phyloP scores from a whole-genome alignment of 108 stramenopile species.

The Schizochytrium sp. region DNA sequence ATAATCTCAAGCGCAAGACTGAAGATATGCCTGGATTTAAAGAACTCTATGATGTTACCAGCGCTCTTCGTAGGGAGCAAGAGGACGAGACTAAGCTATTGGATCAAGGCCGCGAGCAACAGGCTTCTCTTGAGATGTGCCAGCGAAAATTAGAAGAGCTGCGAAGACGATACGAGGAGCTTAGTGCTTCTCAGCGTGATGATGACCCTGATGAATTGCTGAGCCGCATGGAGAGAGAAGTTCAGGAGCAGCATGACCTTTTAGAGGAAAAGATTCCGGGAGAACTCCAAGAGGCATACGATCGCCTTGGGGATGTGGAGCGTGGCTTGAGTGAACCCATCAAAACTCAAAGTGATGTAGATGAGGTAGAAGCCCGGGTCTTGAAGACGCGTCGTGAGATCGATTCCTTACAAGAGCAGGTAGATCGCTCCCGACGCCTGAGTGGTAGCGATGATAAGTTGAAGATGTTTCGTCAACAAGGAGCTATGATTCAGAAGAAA shows the following conservation, averaged over 20 bases:
- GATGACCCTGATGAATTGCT: constrained; percentile 68
- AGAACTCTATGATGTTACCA: constrained; percentile 74
- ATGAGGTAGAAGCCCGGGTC: constrained; percentile 68
- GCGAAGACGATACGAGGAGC: constrained; percentile 62
- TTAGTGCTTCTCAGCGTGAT: constrained; percentile 64
- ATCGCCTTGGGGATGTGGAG: constrained; percentile 67
- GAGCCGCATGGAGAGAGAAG: constrained; percentile 55
- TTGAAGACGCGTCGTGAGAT: constrained; percentile 67
- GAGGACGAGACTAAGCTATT: constrained; percentile 79
- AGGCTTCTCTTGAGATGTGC: constrained; percentile 66
- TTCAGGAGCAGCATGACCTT: constrained; percentile 47
- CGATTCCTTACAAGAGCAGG: constrained; percentile 63
- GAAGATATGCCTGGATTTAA: constrained; percentile 70
- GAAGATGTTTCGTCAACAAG: constrained; percentile 67
- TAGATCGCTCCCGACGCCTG: constrained; percentile 59
- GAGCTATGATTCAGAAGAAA: constrained; percentile 69
- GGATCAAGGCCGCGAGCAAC: constrained; percentile 74
- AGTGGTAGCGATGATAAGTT: constrained; percentile 66
- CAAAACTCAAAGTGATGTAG: constrained; percentile 69
- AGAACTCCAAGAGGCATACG: constrained; percentile 62
- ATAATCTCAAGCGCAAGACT: constrained; percentile 68
- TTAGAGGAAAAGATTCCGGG: constrained; percentile 65
- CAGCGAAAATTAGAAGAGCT: constrained; percentile 65
- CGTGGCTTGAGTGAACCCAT: constrained; percentile 68
- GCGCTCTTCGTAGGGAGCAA: constrained; percentile 78